Evolutionary conservation across 1,284 basidiomycete species (phyloP), one percentile per base, ranked within the genome.

Genomic region (Leccinum pachyderme): DNA sequence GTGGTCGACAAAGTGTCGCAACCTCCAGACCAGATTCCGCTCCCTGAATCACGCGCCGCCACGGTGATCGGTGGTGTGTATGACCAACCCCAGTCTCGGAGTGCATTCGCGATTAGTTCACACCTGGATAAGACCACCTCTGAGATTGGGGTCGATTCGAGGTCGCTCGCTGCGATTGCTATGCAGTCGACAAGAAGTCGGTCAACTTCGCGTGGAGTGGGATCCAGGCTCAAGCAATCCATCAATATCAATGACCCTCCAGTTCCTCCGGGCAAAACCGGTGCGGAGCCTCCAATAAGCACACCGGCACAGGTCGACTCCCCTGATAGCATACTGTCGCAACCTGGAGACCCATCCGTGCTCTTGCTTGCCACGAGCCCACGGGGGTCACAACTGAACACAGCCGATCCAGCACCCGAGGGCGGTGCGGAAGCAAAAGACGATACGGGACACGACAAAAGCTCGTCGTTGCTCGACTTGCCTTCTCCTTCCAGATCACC

Each of bases 11-110:
- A 25, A 41, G 11, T 6, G 45, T 55, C 59, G 29, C 59, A 8
- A 28, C 51, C 15, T 2, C 64, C 67, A 31, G 61, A 60, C 2
- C 56, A 56, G 43, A 52, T 72, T 2, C 59, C 66, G n/a, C 65
- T 72, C 12, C 69, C 67, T 22, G 50, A 59, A 43, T 70, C 69
- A 15, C 69, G 68, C 2, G 66, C 69, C 1, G 64, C 59, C 12
- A 69, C 68, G 2, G 69, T 61, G 44, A 61, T 69, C 11, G 70
- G 68, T 15, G 64, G 64, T 25, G 53, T 58, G 15, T 60, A 43
- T 18, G 69, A 69, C 28, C 63, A 67, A 44, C 59, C 65, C 7
- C 46, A 35, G 13, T 33, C 13, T 7, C 33, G 67, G 27, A 55
- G 49, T 47, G 32, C 48, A n/a, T 45, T 54, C 46, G 52, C 7